phyloP scores from a whole-genome alignment of 441 rosid species.

The Aquilaria agallochum region DNA sequence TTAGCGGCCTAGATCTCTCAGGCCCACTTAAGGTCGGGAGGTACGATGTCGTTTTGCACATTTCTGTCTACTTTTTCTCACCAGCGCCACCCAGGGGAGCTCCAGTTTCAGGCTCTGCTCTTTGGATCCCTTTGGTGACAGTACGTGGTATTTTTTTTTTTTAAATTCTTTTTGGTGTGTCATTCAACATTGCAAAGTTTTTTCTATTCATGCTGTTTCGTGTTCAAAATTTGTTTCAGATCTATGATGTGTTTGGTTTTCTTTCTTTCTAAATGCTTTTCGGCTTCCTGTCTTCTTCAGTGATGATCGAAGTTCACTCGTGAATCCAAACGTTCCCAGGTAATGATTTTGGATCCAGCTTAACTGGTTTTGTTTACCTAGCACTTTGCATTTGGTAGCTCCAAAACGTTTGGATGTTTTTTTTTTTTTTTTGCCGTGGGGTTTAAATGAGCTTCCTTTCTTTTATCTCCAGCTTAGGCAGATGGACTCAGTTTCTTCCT shows the following conservation, averaged over 20 bases:
- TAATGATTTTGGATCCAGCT: constrained; percentile 15
- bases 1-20: too few species aligned
- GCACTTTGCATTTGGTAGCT: not conserved
- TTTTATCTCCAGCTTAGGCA: constrained; percentile 4
- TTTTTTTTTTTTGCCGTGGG: not conserved
- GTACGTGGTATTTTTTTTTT: too few species aligned
- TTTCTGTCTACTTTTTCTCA: too few species aligned
- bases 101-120: too few species aligned
- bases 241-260: constrained; percentile 11
- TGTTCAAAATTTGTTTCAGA: constrained; percentile 7
- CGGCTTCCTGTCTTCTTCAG: not conserved
- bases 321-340: constrained; percentile 9
- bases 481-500: constrained; percentile 4
- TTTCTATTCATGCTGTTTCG: not conserved
- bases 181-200: not conserved
- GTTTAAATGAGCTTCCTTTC: not conserved
- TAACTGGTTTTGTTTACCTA: not conserved
- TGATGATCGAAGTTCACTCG: constrained; percentile 10
- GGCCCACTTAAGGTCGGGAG: too few species aligned
- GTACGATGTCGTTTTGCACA: too few species aligned
- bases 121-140: too few species aligned
- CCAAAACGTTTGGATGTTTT: constrained; percentile 5
- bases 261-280: constrained; percentile 1
- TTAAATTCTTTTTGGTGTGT: too few species aligned
- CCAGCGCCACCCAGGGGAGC: too few species aligned